Evolutionary conservation across 1,139 yeast species (phyloP).

Genomic region (Meyerozyma elateridarum): DNA sequence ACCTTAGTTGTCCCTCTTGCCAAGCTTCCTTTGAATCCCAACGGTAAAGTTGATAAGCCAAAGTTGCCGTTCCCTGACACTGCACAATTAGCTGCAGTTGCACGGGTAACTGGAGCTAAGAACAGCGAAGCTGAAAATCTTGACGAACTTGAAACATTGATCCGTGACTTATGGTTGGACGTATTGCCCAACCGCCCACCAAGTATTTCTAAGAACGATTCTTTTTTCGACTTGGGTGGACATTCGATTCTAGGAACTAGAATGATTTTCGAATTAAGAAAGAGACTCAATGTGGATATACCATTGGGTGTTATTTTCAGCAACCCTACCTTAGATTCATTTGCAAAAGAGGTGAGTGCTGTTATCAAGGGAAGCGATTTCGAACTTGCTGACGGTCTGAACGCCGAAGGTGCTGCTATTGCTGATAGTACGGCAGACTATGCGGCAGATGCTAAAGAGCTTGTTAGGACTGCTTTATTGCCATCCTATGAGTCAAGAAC

Average conservation of each 20-base stretch:
- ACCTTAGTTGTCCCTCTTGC: constrained; percentile 82
- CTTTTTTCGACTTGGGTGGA: constrained; percentile 96
- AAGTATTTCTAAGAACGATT: constrained; percentile 68
- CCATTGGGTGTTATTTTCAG: constrained; percentile 90
- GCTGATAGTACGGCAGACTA: constrained; percentile 42
- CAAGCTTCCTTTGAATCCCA: constrained; percentile 89
- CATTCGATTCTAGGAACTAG: constrained; percentile 95
- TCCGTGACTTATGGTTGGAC: constrained; percentile 79
- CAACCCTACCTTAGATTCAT: constrained; percentile 75
- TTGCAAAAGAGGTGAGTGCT: constrained; percentile 69
- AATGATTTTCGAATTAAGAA: constrained; percentile 90
- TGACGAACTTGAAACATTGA: constrained; percentile 58
- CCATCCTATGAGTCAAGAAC: constrained; percentile 28
- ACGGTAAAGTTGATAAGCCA: constrained; percentile 97
- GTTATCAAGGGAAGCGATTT: constrained; percentile 44
- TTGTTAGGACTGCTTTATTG: constrained; percentile 45
- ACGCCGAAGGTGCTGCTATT: constrained; percentile 20
- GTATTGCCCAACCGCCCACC: constrained; percentile 86
- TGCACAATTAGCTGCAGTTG: constrained; percentile 72
- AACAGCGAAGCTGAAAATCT: constrained; percentile 40
- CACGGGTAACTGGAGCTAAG: constrained; percentile 34
- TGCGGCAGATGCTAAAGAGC: constrained; percentile 66
- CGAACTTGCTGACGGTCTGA: constrained; percentile 36
- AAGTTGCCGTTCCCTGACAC: constrained; percentile 92
- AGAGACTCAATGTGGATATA: constrained; percentile 68